Base-by-base conservation (phyloP, 805 yeast genomes). In the Kluyveromyces lactis region DNA sequence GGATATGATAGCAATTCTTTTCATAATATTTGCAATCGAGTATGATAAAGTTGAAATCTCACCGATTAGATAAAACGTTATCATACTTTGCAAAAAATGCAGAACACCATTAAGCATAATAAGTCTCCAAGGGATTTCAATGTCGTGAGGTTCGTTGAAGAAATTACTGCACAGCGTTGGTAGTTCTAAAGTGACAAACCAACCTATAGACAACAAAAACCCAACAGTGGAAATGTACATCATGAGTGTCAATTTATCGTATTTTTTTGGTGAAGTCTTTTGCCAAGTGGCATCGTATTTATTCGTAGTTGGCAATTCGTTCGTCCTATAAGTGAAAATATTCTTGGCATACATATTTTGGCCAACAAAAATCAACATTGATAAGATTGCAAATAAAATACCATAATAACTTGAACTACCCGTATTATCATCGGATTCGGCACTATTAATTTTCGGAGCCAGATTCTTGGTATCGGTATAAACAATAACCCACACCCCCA, bases 281-380 rank as follows among this genome's bases (percentile, higher is more conserved):
- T 19, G 6, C 4, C 27, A 29, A 7, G 12, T 10, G 9, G 17
- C 11, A n/a, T 31, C 9, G 15, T 21, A 12, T 6, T 16, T 13
- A 4, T 15, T 35, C 13, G 33, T 19, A 27, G 33, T 16, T 9
- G 33, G 33, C 12, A 30, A 13, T 11, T 30, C 21, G 8, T 38
- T 38, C 10, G 35, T 53, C 39, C 60, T 62, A 48, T 52, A 60
- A 27, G 89, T 85, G 45, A 86, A 73, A 29, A 87, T 77, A 46
- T 77, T 80, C 62, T 87, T 87, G 28, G 92, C 87, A 60, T 85
- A 86, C 33, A 87, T 83, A 55, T 86, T 86, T 54, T 86, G 95
- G 2, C 79, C 74, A 4, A 90, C 95, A 65, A 87, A 86, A 15
- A 86, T 75, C 6, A 82, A 56, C 36, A 89, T 73, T 4, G 92